Evolutionary conservation across 2,329 filamentous ascomycete species (phyloP).

Genomic region (Alternaria atra): DNA sequence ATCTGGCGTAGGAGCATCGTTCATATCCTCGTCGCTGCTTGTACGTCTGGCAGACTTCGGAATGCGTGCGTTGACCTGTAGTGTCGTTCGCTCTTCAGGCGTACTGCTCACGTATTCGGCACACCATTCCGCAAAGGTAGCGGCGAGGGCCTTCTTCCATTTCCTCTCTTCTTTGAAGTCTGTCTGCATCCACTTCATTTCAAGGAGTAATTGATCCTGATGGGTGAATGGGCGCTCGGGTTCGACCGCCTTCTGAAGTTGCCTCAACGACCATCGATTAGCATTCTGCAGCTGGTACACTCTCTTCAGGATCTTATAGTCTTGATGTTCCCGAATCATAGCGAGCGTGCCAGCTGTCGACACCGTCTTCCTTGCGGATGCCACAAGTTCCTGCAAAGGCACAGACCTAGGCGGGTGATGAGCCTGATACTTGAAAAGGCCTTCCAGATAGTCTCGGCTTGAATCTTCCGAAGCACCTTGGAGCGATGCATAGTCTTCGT

Average conservation of each 20-base stretch:
- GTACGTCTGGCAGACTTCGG: constrained; percentile 23
- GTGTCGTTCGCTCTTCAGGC: constrained; percentile 67
- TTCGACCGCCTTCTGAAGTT: constrained; percentile 85
- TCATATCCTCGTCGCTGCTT: constrained; percentile 43
- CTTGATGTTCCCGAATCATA: constrained; percentile 84
- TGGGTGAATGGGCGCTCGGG: constrained; percentile 80
- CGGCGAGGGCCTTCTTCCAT: constrained; percentile 86
- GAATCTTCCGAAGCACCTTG: constrained; percentile 59
- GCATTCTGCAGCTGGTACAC: constrained; percentile 92
- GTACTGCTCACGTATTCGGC: constrained; percentile 78
- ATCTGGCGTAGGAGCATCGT: constrained; percentile 52
- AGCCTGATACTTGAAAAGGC: constrained; percentile 66
- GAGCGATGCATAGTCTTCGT: constrained; percentile 54
- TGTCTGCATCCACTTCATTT: constrained; percentile 98
- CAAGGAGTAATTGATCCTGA: constrained; percentile 84
- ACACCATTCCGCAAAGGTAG: constrained; percentile 82
- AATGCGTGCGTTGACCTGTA: constrained; percentile 71
- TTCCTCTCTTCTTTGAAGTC: constrained; percentile 94
- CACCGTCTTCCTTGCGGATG: constrained; percentile 87
- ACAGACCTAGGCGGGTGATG: constrained; percentile 64
- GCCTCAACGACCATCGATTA: constrained; percentile 91
- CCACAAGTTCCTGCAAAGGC: constrained; percentile 74
- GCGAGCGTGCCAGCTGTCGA: constrained; percentile 86
- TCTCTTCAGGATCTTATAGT: constrained; percentile 82
- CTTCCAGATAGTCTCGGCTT: constrained; percentile 68